Evolutionary conservation across 345 rosid species (phyloP).

Genomic region (Aurinia saxatilis): DNA sequence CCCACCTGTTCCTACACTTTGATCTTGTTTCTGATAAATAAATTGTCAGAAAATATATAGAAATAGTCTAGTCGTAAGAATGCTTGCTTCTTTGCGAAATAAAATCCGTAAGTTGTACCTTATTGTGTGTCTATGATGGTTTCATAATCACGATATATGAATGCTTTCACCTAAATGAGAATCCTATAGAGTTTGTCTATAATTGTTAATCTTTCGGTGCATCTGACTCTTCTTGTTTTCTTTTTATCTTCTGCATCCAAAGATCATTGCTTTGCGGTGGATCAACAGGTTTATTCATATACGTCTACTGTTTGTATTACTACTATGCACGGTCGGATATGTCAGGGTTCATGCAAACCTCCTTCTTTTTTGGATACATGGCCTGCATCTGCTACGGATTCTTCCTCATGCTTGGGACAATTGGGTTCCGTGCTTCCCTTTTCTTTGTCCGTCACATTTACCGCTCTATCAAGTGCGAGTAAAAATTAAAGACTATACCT

Average conservation of each 20-base stretch:
- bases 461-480: conserved; percentile 41
- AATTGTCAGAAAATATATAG: neutral
- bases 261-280: conserved; percentile 48
- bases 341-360: conserved; percentile 49
- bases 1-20: no score
- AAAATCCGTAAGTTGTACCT: neutral
- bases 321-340: conserved; percentile 37
- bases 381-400: conserved; percentile 45
- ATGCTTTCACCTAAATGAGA: neutral
- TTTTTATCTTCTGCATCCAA: neutral
- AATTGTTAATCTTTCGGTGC: neutral
- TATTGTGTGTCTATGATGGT: neutral
- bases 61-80: neutral
- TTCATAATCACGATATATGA: neutral
- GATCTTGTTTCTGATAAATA: no score
- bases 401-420: conserved; percentile 41
- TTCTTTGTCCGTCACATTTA: conserved; percentile 45
- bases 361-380: conserved; percentile 53
- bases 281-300: conserved; percentile 40
- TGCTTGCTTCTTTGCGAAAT: neutral
- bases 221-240: neutral
- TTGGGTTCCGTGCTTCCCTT: conserved; percentile 40
- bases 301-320: conserved; percentile 41
- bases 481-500: neutral
- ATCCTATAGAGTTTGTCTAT: neutral